Conservation (phyloP, 768 basidiomycete genomes). For the Sarcodon sp. region DNA sequence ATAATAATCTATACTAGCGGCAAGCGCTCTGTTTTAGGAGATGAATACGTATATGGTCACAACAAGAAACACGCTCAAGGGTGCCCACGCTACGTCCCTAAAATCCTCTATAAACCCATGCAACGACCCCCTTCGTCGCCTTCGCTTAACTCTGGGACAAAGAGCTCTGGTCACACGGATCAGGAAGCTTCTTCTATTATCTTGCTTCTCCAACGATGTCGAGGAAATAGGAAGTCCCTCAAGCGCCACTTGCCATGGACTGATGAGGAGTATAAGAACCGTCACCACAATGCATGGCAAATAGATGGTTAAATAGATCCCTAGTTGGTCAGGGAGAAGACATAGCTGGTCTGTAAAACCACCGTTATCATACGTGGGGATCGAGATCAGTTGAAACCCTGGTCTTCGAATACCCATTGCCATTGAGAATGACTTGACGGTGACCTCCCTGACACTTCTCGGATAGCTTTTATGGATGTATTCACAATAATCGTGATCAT, state of each 20-base stretch:
- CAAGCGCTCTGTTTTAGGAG: too few species aligned
- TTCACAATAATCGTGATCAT: constrained; percentile 95
- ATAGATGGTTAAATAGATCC: constrained; percentile 66
- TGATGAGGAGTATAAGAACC: too few species aligned
- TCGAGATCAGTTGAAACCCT: constrained; percentile 82
- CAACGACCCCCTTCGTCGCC: constrained; percentile 12
- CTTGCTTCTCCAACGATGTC: too few species aligned
- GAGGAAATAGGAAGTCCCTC: too few species aligned
- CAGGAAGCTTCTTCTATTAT: too few species aligned
- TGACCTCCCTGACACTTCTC: constrained; percentile 51
- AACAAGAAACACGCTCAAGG: constrained; percentile 16
- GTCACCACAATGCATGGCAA: constrained; percentile 24
- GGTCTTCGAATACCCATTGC: constrained; percentile 77
- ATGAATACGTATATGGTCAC: not conserved
- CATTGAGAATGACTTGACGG: constrained; percentile 85
- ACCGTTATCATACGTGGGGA: constrained; percentile 22
- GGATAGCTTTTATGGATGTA: constrained; percentile 33
- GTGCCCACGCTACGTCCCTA: constrained; percentile 22
- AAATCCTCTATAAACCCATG: constrained; percentile 19
- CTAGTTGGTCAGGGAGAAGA: constrained; percentile 72
- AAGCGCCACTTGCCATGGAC: too few species aligned
- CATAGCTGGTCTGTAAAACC: constrained; percentile 45
- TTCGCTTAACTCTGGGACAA: too few species aligned
- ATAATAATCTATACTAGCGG: too few species aligned
- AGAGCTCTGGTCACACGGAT: too few species aligned